Evolutionary conservation across 257 asterid genomes (phyloP).

Genomic region (Ilex aquifolium): DNA sequence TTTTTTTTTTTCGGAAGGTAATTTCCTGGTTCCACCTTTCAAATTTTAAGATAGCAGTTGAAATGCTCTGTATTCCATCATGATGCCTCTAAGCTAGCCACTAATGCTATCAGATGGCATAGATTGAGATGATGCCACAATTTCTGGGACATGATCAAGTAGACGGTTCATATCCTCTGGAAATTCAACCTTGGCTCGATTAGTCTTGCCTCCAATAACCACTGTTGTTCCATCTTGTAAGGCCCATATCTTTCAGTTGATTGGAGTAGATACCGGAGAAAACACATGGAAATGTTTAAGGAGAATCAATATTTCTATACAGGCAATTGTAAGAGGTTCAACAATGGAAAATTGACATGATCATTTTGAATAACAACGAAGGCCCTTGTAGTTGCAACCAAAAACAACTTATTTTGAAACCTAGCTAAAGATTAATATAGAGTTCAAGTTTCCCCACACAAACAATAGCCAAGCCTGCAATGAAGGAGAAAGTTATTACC

Average conservation of each 20-base stretch:
- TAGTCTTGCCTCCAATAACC: constrained; percentile 80
- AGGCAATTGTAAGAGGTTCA: neutral
- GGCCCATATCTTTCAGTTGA: constrained; percentile 59
- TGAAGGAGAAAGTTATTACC: constrained; percentile 37
- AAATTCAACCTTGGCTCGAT: constrained; percentile 71
- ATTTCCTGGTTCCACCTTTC: no score
- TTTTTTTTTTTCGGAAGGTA: no score
- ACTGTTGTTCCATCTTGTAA: constrained; percentile 74
- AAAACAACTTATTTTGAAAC: neutral
- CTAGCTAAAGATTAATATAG: no score
- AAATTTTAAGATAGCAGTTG: no score
- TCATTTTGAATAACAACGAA: neutral
- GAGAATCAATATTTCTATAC: constrained; percentile 3
- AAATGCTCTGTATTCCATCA: neutral
- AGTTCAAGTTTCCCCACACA: neutral
- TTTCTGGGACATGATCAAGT: constrained; percentile 77
- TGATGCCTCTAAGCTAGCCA: constrained; percentile 24
- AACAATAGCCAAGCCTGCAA: neutral
- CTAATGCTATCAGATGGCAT: constrained; percentile 26
- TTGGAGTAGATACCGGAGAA: constrained; percentile 5
- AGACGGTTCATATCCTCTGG: constrained; percentile 59
- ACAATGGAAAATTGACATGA: neutral
- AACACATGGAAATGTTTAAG: neutral
- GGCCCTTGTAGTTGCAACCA: neutral
- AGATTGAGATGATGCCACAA: constrained; percentile 46